Evolutionary conservation across 2,329 filamentous ascomycete genomes (phyloP).

Genomic region (Penicillium verrucosum): DNA sequence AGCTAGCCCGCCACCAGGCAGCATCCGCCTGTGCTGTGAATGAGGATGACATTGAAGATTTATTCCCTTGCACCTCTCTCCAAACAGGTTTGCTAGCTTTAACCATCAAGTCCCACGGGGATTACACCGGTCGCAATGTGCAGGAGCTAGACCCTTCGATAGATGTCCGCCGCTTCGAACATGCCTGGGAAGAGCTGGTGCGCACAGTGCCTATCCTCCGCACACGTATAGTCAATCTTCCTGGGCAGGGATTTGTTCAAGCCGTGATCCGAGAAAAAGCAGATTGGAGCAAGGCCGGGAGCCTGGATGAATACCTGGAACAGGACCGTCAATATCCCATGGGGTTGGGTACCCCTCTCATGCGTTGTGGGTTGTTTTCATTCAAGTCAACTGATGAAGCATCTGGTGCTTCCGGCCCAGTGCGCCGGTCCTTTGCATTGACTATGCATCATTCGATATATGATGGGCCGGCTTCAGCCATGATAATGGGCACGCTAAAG

Average conservation of each 20-base stretch:
- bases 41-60: background rate
- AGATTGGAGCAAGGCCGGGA: background rate
- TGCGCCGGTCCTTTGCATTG: background rate
- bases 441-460: background rate
- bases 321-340: background rate
- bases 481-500: background rate
- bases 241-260: background rate
- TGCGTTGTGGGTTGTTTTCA: background rate
- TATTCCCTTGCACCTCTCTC: background rate
- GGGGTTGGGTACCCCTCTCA: background rate
- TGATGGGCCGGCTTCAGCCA: background rate
- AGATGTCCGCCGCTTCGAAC: background rate
- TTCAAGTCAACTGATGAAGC: background rate
- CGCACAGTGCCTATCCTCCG: background rate
- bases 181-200: background rate
- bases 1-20: background rate
- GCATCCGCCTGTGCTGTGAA: background rate
- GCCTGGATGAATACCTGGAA: background rate
- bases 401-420: background rate
- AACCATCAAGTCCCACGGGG: background rate
- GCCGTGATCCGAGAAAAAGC: background rate
- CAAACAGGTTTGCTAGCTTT: background rate
- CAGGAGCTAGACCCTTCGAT: background rate
- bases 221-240: background rate
- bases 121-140: background rate